These are phyloP conservation scores for Friedmanniomyces simplex DNA, from an alignment of 495 filamentous ascomycete genomes.

Conservation along the genomic window DNA sequence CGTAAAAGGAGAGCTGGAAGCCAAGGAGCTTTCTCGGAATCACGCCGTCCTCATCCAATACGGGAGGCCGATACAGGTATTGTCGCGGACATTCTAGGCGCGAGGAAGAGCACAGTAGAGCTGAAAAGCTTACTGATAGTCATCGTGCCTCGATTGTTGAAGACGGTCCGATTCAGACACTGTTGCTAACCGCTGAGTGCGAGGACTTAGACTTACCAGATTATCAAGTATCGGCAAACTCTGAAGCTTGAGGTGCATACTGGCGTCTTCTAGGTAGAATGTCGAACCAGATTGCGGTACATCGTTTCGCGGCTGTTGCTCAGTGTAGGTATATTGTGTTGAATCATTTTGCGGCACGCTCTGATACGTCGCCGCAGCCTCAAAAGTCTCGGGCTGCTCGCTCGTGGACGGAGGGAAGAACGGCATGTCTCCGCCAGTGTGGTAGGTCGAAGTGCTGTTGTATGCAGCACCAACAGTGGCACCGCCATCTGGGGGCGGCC, in stretches of 20 bases:
- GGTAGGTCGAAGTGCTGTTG: neutral
- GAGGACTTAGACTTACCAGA: constrained; percentile 42
- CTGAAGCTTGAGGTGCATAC: constrained; percentile 51
- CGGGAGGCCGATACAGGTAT: too few relatives aligned
- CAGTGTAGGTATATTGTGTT: neutral
- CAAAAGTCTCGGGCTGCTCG: neutral
- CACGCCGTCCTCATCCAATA: too few relatives aligned
- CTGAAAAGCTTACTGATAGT: too few relatives aligned
- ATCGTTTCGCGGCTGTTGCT: neutral
- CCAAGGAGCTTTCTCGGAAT: too few relatives aligned
- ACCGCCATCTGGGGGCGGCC: neutral
- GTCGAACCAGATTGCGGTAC: neutral
- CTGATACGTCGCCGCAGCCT: neutral
- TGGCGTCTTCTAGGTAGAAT: constrained; percentile 36
- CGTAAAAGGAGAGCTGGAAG: too few relatives aligned
- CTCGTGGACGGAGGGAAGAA: neutral
- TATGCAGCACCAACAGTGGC: neutral
- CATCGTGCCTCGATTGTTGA: neutral
- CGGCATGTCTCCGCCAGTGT: neutral
- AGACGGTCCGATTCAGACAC: neutral
- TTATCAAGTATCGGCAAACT: constrained; percentile 66
- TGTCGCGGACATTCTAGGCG: too few relatives aligned
- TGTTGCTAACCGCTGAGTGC: neutral
- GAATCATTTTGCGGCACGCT: neutral
- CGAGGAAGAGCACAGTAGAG: too few relatives aligned